These are phyloP conservation scores for Ananas comosus DNA, from an alignment of 176 grass and related monocot species.

Conservation along the genomic window DNA sequence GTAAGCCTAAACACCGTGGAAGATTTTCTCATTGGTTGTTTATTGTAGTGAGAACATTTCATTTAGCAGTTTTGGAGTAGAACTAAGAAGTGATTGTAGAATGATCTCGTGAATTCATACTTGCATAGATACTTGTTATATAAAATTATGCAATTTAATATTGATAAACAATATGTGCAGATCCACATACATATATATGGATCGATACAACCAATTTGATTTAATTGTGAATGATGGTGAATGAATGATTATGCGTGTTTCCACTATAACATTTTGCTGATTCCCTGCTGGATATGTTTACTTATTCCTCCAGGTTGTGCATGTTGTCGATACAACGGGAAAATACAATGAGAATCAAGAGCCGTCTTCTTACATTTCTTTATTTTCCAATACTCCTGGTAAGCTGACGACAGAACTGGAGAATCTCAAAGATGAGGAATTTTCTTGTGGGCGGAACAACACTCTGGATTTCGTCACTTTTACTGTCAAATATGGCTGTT, in stretches of 20 bases:
- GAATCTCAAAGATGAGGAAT: conserved; percentile 57
- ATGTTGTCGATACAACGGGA: conserved; percentile 73
- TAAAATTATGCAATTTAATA: no score
- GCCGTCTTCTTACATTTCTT: conserved; percentile 64
- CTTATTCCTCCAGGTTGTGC: conserved; percentile 62
- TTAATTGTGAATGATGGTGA: no score
- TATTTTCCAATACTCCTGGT: conserved; percentile 83
- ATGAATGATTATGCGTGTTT: neutral
- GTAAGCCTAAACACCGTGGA: no score
- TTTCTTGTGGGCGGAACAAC: conserved; percentile 59
- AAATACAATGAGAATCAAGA: conserved; percentile 39
- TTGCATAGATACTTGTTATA: neutral
- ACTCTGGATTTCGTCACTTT: conserved; percentile 74
- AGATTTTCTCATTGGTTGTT: no score
- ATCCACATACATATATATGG: no score
- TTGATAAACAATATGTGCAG: no score
- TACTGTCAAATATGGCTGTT: conserved; percentile 80
- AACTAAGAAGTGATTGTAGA: no score
- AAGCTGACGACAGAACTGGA: conserved; percentile 64
- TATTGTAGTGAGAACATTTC: no score
- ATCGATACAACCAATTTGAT: no score
- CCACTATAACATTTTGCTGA: neutral
- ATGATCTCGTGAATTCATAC: neutral
- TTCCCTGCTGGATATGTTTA: neutral
- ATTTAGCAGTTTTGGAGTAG: neutral